These are phyloP conservation scores for Fusarium protoensiforme DNA, from an alignment of 2,329 filamentous ascomycete species.

Conservation along the genomic window DNA sequence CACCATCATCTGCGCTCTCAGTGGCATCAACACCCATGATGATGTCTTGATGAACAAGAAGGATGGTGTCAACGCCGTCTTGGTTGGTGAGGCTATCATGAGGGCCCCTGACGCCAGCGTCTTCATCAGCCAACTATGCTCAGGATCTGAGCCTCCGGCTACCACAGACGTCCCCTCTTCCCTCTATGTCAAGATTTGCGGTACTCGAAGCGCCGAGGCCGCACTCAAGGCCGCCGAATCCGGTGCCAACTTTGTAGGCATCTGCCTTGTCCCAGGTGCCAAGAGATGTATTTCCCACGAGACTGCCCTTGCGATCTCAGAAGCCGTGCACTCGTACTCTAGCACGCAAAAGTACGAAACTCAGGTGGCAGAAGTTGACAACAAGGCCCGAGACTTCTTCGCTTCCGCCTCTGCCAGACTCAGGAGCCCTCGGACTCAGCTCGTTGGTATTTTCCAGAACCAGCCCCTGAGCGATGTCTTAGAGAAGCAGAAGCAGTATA, in stretches of 20 bases:
- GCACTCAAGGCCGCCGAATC: conserved; percentile 84
- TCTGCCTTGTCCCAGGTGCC: conserved; percentile 86
- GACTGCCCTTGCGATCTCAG: conserved; percentile 82
- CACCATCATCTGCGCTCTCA: conserved; percentile 92
- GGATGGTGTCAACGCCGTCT: conserved; percentile 90
- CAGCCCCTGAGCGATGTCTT: conserved; percentile 87
- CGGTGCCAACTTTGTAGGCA: conserved; percentile 91
- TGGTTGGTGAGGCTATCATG: conserved; percentile 97
- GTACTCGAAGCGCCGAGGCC: conserved; percentile 84
- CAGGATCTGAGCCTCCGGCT: conserved; percentile 57
- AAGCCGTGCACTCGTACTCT: conserved; percentile 78
- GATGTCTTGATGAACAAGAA: conserved; percentile 90
- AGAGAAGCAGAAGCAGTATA: conserved; percentile 78
- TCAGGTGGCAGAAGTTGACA: conserved; percentile 41
- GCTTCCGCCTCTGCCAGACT: conserved; percentile 61
- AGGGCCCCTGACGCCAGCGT: conserved; percentile 81
- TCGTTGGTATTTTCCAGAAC: conserved; percentile 95
- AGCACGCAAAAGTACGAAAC: conserved; percentile 50
- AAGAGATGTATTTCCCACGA: conserved; percentile 84
- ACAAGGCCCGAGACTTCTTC: conserved; percentile 76
- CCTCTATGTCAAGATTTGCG: conserved; percentile 92
- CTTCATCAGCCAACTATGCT: conserved; percentile 88
- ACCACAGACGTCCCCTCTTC: conserved; percentile 52
- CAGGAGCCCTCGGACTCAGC: conserved; percentile 70
- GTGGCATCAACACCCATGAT: conserved; percentile 88